Evolutionary conservation across 352 stramenopile species (phyloP), one percentile per base, ranked within the genome.

Genomic region (Pythium phragmitis): DNA sequence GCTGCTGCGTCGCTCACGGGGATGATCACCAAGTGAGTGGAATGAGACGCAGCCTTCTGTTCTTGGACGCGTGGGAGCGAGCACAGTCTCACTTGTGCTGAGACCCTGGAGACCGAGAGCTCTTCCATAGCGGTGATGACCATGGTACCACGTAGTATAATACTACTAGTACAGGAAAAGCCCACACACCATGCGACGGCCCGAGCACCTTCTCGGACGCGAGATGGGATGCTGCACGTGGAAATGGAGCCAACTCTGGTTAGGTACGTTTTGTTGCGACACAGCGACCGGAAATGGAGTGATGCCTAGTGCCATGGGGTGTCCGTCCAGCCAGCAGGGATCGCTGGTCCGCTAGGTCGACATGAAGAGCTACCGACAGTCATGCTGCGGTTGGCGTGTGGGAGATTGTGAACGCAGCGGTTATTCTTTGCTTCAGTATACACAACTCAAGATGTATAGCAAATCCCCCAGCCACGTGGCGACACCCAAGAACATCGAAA

Each of bases 21-120:
- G 26, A 30, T 6, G 49, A 56, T 56, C 49, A 28, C 49, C 49
- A 30, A 56, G 49, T 56, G 49, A 12, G 49, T 13, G 49, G 42
- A 48, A 48, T 23, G 16, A n/a, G n/a, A 23, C 7, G 2, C 42
- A 17, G 21, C 26, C 26, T 5, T 5, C 26, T 30, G 3, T 30
- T 30, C 26, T 30, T 30, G 26, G 26, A 30, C 1, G 26, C 2
- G 26, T 30, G 2, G 26, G 4, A 30, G 26, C 26, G 3, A 30
- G 26, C 26, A 30, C 26, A 5, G 26, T 30, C 26, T 30, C 26
- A 30, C 26, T 30, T 30, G 26, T 30, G 26, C 26, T 30, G 26
- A 30, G 26, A 30, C 26, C 26, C 26, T 30, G 26, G 26, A 30
- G 26, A 30, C 26, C 26, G 26, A 5, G 26, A 30, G 26, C 26